These are phyloP conservation scores for Zoysia matrella DNA, from an alignment of 202 grass and related monocot genomes.

Conservation along the genomic window DNA sequence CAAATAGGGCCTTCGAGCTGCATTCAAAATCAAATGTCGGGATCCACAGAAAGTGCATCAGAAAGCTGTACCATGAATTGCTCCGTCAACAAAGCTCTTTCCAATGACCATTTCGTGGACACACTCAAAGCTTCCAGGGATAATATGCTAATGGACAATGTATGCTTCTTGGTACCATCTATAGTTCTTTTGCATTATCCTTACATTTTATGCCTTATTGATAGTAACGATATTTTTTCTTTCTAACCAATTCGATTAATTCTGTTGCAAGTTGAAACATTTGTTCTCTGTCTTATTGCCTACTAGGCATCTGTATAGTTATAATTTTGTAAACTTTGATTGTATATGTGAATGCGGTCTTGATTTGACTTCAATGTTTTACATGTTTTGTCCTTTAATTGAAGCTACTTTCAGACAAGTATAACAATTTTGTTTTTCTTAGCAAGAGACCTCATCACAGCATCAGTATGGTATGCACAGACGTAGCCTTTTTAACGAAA, in stretches of 20 bases:
- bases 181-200: background rate
- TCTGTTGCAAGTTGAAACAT: background rate
- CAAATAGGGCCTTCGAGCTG: slow-evolving; percentile 48
- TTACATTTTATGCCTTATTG: slow-evolving; percentile 8
- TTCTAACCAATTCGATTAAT: background rate
- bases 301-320: slow-evolving; percentile 15
- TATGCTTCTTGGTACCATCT: slow-evolving; percentile 26
- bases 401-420: slow-evolving; percentile 8
- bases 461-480: slow-evolving; percentile 55
- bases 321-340: background rate
- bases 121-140: slow-evolving; percentile 6
- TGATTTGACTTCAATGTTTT: background rate
- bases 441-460: slow-evolving; percentile 47
- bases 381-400: background rate
- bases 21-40: slow-evolving; percentile 39
- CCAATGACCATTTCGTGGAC: background rate
- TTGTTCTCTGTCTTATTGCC: background rate
- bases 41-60: slow-evolving; percentile 42
- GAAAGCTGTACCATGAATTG: slow-evolving; percentile 28
- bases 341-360: background rate
- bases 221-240: background rate
- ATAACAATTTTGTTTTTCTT: slow-evolving; percentile 12
- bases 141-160: slow-evolving; percentile 16
- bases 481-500: slow-evolving; percentile 64
- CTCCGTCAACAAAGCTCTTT: background rate